Conservation (phyloP, 768 basidiomycete genomes). For the Obba rivulosa region DNA sequence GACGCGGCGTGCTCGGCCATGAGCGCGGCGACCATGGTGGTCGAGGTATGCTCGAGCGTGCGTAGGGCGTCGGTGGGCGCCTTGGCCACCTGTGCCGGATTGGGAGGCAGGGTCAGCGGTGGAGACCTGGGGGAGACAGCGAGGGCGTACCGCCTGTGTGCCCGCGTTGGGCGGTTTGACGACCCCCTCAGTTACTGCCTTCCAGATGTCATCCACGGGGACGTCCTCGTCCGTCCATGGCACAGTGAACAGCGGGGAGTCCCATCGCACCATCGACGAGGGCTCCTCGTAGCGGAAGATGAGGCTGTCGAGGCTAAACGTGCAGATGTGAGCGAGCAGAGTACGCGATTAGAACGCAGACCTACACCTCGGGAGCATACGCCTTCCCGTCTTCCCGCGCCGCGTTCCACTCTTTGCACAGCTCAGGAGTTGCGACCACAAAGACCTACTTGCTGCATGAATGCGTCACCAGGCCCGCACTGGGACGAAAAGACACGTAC, state of each 20-base stretch:
- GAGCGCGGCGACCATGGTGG: conserved; percentile 65
- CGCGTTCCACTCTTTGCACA: conserved; percentile 74
- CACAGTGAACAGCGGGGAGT: conserved; percentile 88
- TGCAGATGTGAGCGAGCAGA: conserved; percentile 11
- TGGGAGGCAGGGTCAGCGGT: background rate
- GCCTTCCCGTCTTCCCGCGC: conserved; percentile 38
- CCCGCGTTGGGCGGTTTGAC: conserved; percentile 88
- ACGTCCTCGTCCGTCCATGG: conserved; percentile 66
- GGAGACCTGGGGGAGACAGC: background rate
- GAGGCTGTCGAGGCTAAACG: conserved; percentile 73
- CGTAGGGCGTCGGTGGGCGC: conserved; percentile 88
- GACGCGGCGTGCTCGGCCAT: conserved; percentile 56
- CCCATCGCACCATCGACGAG: conserved; percentile 98
- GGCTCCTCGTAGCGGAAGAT: conserved; percentile 92
- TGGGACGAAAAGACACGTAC: conserved; percentile 39
- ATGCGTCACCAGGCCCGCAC: background rate
- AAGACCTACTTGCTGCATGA: conserved; percentile 48
- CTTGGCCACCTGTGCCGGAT: conserved; percentile 55
- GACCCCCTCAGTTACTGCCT: conserved; percentile 68
- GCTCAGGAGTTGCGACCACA: conserved; percentile 67
- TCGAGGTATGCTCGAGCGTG: conserved; percentile 74
- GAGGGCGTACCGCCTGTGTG: conserved; percentile 56
- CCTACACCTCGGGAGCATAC: conserved; percentile 72
- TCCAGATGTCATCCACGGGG: conserved; percentile 71
- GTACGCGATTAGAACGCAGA: too few relatives aligned